Conservation (phyloP, 2,329 filamentous ascomycete genomes). For the Aspergillus fijiensis region DNA sequence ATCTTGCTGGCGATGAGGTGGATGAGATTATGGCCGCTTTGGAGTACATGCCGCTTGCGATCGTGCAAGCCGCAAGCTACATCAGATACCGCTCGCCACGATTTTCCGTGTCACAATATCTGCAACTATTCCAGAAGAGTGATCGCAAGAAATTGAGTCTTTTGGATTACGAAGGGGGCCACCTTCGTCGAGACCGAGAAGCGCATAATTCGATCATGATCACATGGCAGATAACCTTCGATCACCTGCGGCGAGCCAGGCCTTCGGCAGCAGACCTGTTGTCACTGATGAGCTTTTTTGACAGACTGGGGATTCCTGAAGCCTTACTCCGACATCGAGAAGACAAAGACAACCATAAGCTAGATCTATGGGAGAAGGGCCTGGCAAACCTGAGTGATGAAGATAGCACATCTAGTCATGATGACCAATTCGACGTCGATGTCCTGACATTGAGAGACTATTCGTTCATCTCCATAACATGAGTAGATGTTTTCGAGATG, state of each 20-base stretch:
- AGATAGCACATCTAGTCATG: too few relatives aligned
- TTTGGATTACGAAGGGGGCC: slow-evolving; percentile 28
- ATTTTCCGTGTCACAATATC: slow-evolving; percentile 13
- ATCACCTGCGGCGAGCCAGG: slow-evolving; percentile 24
- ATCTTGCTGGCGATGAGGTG: too few relatives aligned
- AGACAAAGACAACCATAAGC: too few relatives aligned
- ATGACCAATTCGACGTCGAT: slow-evolving; percentile 22
- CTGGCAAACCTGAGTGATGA: too few relatives aligned
- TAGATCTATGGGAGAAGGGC: too few relatives aligned
- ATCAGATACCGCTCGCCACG: slow-evolving; percentile 18
- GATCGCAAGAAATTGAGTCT: slow-evolving; percentile 29
- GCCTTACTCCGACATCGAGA: slow-evolving; percentile 10
- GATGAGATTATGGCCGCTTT: slow-evolving; percentile 13
- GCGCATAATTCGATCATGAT: slow-evolving; percentile 27
- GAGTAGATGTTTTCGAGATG: slow-evolving; percentile 23
- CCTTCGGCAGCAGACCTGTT: slow-evolving; percentile 27
- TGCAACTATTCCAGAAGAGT: slow-evolving; percentile 33
- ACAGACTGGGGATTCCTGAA: slow-evolving; percentile 29
- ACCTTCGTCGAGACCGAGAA: slow-evolving; percentile 22
- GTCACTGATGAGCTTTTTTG: slow-evolving; percentile 31
- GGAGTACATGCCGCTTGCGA: slow-evolving; percentile 25
- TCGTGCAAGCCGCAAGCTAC: slow-evolving; percentile 26
- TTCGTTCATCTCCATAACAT: slow-evolving; percentile 20
- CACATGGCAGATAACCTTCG: slow-evolving; percentile 38
- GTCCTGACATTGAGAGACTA: slow-evolving; percentile 20